Base-by-base conservation (phyloP, 1,284 basidiomycete genomes). In the Rhodotorula sp. region DNA sequence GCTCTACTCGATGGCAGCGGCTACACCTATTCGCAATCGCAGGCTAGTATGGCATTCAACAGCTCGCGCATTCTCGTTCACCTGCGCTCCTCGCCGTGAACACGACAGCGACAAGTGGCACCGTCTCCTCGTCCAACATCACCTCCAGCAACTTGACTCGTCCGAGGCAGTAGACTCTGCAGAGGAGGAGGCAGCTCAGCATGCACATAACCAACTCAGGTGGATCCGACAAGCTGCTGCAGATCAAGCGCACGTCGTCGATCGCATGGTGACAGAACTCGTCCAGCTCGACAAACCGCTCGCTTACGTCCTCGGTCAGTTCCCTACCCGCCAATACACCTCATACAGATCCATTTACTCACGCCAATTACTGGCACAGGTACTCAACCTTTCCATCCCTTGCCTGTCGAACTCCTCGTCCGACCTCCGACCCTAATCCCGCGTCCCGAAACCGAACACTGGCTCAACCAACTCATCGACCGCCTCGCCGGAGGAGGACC, bases 381-480 rank as follows among this genome's bases (percentile, higher is more conserved):
- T 23, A 87, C 87, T 54, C 91, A 93, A 77, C 93, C 93, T 3
- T 97, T 97, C 82, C 92, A 92, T 7, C 87, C 89, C 3, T 86
- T 96, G 61, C 85, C 87, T 72, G 46, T 60, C 49, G 63, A 70
- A 20, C 85, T 96, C 74, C 83, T 87, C 65, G 84, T 86, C 7
- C 87, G 90, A 34, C 83, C 89, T 3, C 94, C 94, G 1, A 87
- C 89, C 8, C 87, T 97, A 71, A 97, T 97, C 59, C 93, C 94
- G 5, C 89, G 93, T 12, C 90, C 93, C 57, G 93, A 97, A 81
- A 97, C 94, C 1, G 93, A 96, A 77, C 83, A 92, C 80, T 91
- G 90, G 91, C 66, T 78, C 58, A 26, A 70, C 77, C 62, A 78
- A 68, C 63, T 78, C 71, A 60, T 70, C 51, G n/a, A 43, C 79